Base-by-base conservation (phyloP, 257 asterid genomes). In the Petrea volubilis region DNA sequence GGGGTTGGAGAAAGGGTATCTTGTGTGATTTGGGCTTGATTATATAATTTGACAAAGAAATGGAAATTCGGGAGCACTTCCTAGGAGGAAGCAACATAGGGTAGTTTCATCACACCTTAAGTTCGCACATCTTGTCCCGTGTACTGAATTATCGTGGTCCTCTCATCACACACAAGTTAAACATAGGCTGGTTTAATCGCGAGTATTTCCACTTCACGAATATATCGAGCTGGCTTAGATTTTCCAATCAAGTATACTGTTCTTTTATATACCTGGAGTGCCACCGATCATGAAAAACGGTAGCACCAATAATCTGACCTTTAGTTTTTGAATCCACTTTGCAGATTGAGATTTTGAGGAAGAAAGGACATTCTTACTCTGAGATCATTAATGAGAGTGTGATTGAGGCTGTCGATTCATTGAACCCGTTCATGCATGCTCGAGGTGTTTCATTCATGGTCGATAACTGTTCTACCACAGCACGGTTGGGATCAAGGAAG, bases 381-480 rank as follows among this genome's bases (percentile, higher is more conserved):
- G 98, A 93, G 81, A 93, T 93, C 50, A 93, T 93, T 43, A 93
- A 93, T 12, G 96, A 91, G 81, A 93, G 96, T 20, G 93, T 93
- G 63, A 91, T 93, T 0, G 97, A 91, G 81, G 77, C 97, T 2
- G 98, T 93, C 76, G 98, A 93, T 79, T 93, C 98, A 2, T 70
- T 93, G 77, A 93, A 93, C 51, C 97, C 97, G 1, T 93, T 93
- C 84, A 93, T 93, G 98, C 98, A 93, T 0, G 97, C 98, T 7
- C 92, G 96, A 31, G 97, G 98, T n/a, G 98, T 93, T 10, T 86
- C 98, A 1, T 93, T 93, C 80, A 93, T 93, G 98, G 98, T 93
- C 1, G 98, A 93, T 77, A 93, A 93, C 77, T 93, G 98, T 69
- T 93, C 98, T 31, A 93, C 98, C 12, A 93, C 98, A 10, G 98